A percentile compares a stretch with the other conserved stretches of the same genome.
Evolutionary conservation across 352 stramenopile species (phyloP).

Genomic region (Pythium coloratum): DNA sequence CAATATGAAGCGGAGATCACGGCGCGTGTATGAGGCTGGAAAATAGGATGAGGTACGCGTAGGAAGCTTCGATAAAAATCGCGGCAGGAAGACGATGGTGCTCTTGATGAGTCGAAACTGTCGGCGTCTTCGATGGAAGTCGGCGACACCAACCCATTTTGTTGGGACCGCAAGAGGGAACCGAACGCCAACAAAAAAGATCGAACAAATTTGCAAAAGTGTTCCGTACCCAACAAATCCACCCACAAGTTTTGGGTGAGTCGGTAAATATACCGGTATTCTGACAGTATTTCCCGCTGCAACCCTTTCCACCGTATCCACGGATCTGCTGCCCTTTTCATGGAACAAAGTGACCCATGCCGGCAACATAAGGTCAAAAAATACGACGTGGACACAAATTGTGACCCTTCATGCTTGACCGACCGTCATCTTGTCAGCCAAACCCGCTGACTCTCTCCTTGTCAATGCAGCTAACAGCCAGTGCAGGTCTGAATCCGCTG

Average conservation of each 20-base stretch:
- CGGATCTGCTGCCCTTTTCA: not conserved
- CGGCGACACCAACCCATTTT: not conserved
- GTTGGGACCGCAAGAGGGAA: not conserved
- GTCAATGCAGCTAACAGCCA: too few species aligned
- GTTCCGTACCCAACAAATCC: not conserved
- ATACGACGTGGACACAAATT: not conserved
- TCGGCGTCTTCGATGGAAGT: not conserved
- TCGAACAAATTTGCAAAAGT: not conserved
- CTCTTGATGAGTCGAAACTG: not conserved
- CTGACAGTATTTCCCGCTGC: not conserved
- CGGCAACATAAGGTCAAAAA: not conserved
- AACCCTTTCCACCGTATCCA: not conserved
- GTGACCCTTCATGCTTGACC: not conserved
- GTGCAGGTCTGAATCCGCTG: not conserved
- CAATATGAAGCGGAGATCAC: not conserved
- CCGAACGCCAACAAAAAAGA: constrained; percentile 7
- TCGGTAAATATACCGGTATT: not conserved
- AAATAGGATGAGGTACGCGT: not conserved
- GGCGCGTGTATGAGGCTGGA: not conserved
- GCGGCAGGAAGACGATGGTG: not conserved
- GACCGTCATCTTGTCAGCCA: not conserved
- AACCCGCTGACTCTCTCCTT: not conserved
- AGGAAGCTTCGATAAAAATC: not conserved
- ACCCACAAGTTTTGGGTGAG: not conserved
- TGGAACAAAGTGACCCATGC: not conserved